Evolutionary conservation across 352 stramenopile genomes (phyloP).

Genomic region (Phytopythium aichiense): DNA sequence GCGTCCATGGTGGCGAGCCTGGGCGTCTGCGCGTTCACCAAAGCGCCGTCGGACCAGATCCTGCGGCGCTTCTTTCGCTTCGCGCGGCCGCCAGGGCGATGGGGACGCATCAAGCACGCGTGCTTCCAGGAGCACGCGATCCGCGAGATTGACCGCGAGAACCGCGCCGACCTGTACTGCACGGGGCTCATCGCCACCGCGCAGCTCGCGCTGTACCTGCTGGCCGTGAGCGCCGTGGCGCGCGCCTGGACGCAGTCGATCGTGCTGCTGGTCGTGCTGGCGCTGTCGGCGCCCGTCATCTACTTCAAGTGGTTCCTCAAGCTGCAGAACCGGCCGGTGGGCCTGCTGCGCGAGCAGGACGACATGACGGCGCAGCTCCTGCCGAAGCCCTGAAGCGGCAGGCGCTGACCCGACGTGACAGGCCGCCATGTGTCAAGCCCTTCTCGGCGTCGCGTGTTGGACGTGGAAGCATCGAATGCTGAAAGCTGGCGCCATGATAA

Average conservation of each 20-base stretch:
- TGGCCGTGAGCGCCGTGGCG: conserved; percentile 59
- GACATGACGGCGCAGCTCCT: conserved; percentile 47
- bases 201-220: conserved; percentile 60
- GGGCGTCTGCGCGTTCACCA: conserved; percentile 34
- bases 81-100: conserved; percentile 53
- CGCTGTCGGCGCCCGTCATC: conserved; percentile 42
- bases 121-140: conserved; percentile 55
- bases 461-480: too few relatives aligned
- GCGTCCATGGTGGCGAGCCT: conserved; percentile 46
- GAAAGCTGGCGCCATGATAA: too few relatives aligned
- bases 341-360: conserved; percentile 23
- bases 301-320: conserved; percentile 80
- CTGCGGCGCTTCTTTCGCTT: conserved; percentile 66
- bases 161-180: conserved; percentile 54
- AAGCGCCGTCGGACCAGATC: conserved; percentile 39
- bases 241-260: conserved; percentile 57
- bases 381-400: conserved; percentile 11
- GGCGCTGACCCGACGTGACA: not conserved
- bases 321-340: conserved; percentile 51
- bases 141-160: conserved; percentile 53
- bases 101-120: conserved; percentile 50
- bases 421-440: not conserved
- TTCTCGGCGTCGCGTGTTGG: too few relatives aligned
- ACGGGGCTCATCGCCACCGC: conserved; percentile 57
- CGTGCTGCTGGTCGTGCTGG: conserved; percentile 36